A percentile compares a stretch with the other conserved stretches of the same genome.
phyloP scores from a whole-genome alignment of 306 rosid genomes.

The Cucurbita argyrosperma region DNA sequence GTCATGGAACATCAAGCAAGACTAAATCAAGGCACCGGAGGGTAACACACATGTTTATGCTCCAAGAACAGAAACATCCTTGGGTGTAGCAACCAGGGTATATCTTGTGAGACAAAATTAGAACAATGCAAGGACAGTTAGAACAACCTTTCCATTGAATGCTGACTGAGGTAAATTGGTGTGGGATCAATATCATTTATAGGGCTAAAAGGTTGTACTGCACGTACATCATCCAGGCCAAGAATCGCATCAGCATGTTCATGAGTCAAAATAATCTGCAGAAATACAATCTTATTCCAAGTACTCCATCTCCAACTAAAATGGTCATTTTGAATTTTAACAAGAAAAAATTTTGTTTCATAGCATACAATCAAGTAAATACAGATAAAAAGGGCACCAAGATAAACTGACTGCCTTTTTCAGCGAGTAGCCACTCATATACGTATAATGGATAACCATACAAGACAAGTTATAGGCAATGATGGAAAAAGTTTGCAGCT shows the following conservation, averaged over 20 bases:
- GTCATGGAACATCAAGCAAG: not conserved
- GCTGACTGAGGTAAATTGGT: conserved; percentile 61
- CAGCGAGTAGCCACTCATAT: not conserved
- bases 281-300: conserved; percentile 6
- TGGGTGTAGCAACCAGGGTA: not conserved
- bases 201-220: conserved; percentile 71
- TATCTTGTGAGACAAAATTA: not conserved
- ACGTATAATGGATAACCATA: not conserved
- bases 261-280: conserved; percentile 94
- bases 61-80: not conserved
- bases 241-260: conserved; percentile 99
- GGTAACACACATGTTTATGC: not conserved
- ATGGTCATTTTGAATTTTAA: not conserved
- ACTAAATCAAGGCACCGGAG: not conserved
- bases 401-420: not conserved
- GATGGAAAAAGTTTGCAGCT: not conserved
- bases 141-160: conserved; percentile 75
- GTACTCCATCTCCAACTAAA: not conserved
- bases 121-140: not conserved
- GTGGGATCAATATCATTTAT: conserved; percentile 81
- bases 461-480: not conserved
- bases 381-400: not conserved
- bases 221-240: conserved; percentile 94
- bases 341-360: not conserved
- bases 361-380: not conserved